Percentiles rank a stretch among this genome's conserved stretches.
Evolutionary conservation across 805 yeast species (phyloP).

Genomic region (Schwanniomyces pseudopolymorphus): DNA sequence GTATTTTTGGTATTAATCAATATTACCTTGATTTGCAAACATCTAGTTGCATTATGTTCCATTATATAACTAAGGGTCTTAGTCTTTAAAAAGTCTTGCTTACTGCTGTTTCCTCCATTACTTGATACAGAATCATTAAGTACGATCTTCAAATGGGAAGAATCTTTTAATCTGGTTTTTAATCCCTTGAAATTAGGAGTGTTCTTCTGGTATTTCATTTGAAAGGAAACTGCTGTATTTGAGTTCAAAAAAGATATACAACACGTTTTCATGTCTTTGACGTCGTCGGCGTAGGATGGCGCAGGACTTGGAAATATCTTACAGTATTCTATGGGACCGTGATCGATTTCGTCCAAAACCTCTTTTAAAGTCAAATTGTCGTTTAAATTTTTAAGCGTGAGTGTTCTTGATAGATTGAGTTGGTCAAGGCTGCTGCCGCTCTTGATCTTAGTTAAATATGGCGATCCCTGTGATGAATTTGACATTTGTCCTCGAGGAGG

Average conservation of each 20-base stretch:
- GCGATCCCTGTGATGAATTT: conserved; percentile 7
- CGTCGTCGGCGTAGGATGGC: conserved; percentile 25
- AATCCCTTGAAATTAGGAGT: conserved; percentile 21
- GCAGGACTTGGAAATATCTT: conserved; percentile 36
- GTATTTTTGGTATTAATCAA: background rate
- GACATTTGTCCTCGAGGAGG: conserved; percentile 9
- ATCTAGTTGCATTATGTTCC: conserved; percentile 40
- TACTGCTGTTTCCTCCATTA: conserved; percentile 8
- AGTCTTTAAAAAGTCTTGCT: conserved; percentile 36
- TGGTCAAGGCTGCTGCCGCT: conserved; percentile 27
- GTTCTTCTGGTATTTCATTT: conserved; percentile 30
- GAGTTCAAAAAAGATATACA: conserved; percentile 38
- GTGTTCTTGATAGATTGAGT: conserved; percentile 37
- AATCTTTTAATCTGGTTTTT: conserved; percentile 21
- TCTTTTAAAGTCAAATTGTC: conserved; percentile 24
- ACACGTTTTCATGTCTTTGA: conserved; percentile 24
- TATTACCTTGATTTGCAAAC: conserved; percentile 17
- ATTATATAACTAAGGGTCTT: conserved; percentile 41
- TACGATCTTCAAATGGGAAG: conserved; percentile 26
- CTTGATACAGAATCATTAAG: conserved; percentile 21
- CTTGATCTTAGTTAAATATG: conserved; percentile 13
- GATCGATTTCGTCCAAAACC: conserved; percentile 47
- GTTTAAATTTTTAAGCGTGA: conserved; percentile 29
- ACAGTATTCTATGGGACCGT: conserved; percentile 64
- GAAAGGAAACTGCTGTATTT: conserved; percentile 31